These are phyloP conservation scores for Grosmannia penicillata DNA, from an alignment of 2,329 filamentous ascomycete species.

Conservation along the genomic window DNA sequence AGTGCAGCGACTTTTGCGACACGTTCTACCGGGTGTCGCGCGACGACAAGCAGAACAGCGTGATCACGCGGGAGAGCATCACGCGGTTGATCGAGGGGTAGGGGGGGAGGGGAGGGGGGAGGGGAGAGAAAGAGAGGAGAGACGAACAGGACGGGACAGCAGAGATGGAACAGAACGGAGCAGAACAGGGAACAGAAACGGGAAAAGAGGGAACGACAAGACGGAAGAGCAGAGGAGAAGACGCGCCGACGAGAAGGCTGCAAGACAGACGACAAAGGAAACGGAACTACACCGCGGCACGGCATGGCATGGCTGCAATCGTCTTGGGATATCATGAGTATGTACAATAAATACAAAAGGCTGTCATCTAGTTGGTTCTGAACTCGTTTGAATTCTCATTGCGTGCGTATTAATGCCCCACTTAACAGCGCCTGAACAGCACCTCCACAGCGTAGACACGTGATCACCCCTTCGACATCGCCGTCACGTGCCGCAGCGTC, in stretches of 20 bases:
- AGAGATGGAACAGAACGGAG: background rate
- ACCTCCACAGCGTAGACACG: too few relatives aligned
- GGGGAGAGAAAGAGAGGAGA: background rate
- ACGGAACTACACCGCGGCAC: background rate
- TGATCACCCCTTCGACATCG: background rate
- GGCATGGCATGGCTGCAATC: background rate
- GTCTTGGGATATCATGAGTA: background rate
- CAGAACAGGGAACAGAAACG: background rate
- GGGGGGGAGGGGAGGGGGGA: background rate
- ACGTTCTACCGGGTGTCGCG: constrained; percentile 78
- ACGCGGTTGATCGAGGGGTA: constrained; percentile 26
- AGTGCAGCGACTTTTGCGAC: constrained; percentile 84
- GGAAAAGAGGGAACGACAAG: background rate
- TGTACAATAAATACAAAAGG: too few relatives aligned
- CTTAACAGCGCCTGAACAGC: too few relatives aligned
- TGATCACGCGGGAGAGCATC: constrained; percentile 59
- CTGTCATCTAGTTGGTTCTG: too few relatives aligned
- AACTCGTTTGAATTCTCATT: too few relatives aligned
- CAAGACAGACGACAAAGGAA: background rate
- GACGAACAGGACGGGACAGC: background rate
- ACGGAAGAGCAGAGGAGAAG: background rate
- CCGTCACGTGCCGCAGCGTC: constrained; percentile 55
- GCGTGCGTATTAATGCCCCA: too few relatives aligned
- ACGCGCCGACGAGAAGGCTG: background rate
- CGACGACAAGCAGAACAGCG: constrained; percentile 73